Base-by-base conservation (phyloP, 192 early-diverging fungal genomes). In the Jimgerdemannia lactiflua region DNA sequence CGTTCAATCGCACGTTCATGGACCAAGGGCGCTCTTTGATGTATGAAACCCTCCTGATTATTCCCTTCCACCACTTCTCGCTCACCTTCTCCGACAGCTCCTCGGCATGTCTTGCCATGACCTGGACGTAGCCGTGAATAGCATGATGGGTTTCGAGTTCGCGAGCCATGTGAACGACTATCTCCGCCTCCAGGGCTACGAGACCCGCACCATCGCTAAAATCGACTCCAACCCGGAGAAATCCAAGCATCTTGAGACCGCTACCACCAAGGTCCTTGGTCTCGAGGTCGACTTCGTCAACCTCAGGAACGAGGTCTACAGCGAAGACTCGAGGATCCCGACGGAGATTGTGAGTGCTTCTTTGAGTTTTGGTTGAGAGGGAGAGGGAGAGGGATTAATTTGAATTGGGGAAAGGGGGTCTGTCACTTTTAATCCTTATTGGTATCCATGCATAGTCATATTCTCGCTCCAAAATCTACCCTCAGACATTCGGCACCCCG, bases 221-320 rank as follows among this genome's bases (percentile, higher is more conserved):
- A 98, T 99, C 74, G 90, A 90, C 66, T 82, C 87, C 72, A 98
- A 99, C 77, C 98, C 98, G 6, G 96, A 96, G 64, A 92, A 93
- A 78, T 95, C 94, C 63, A 99, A 99, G 85, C 98, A 99, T 83
- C 82, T 99, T 65, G 97, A 99, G 82, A 99, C 98, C 0, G 98
- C 98, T 1, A 98, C 95, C 10, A 92, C 90, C 43, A 91, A 87
- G 42, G 81, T 99, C 3, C 88, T 94, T 72, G 95, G 87, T 17
- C 83, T 88, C 75, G 79, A 88, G 42, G 81, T 99, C 9, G 98
- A 99, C 83, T 99, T 99, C 86, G 96, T 97, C 29, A 97, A 98
- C 80, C 80, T 99, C 75, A 86, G 98, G 40, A 95, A 92, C 39
- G 98, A 99, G 78, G 87, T 90, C 6, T 99, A 99, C 83, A 83